These are phyloP conservation scores for Podospora pseudoanserina DNA, from an alignment of 495 filamentous ascomycete species.

Conservation along the genomic window DNA sequence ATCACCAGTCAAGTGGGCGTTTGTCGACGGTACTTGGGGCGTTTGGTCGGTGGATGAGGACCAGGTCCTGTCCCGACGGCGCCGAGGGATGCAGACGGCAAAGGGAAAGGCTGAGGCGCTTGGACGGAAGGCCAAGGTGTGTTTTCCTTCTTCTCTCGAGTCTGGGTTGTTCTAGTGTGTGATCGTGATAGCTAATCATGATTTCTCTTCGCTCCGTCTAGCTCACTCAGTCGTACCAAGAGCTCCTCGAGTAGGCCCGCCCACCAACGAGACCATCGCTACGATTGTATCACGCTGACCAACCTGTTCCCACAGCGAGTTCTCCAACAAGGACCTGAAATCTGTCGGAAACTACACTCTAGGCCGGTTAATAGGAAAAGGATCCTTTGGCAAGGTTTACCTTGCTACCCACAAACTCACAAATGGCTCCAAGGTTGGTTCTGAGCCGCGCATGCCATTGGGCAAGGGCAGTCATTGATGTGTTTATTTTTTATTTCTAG, in stretches of 20 bases:
- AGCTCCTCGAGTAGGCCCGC: conserved; percentile 77
- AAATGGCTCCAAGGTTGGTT: conserved; percentile 90
- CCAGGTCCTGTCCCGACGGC: conserved; percentile 22
- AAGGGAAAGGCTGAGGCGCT: conserved; percentile 84
- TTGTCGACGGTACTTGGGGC: neutral
- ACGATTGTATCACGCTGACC: conserved; percentile 21
- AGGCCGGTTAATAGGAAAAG: conserved; percentile 90
- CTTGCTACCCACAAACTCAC: conserved; percentile 95
- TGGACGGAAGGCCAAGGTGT: conserved; percentile 90
- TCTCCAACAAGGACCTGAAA: conserved; percentile 84
- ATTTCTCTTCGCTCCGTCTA: conserved; percentile 34
- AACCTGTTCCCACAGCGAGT: conserved; percentile 61
- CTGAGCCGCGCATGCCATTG: neutral
- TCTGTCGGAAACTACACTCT: conserved; percentile 93
- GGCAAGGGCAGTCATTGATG: neutral
- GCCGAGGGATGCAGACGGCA: conserved; percentile 53
- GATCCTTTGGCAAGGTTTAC: conserved; percentile 97
- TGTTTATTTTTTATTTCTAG: conserved; percentile 41
- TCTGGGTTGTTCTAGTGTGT: neutral
- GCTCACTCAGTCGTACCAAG: conserved; percentile 96
- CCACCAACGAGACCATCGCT: neutral
- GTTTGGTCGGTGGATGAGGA: conserved; percentile 24
- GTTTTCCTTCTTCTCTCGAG: conserved; percentile 20
- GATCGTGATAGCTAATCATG: conserved; percentile 26
- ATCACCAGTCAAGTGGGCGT: neutral